Base-by-base conservation (phyloP, 2,329 filamentous ascomycete species). In the Beauveria sp. region DNA sequence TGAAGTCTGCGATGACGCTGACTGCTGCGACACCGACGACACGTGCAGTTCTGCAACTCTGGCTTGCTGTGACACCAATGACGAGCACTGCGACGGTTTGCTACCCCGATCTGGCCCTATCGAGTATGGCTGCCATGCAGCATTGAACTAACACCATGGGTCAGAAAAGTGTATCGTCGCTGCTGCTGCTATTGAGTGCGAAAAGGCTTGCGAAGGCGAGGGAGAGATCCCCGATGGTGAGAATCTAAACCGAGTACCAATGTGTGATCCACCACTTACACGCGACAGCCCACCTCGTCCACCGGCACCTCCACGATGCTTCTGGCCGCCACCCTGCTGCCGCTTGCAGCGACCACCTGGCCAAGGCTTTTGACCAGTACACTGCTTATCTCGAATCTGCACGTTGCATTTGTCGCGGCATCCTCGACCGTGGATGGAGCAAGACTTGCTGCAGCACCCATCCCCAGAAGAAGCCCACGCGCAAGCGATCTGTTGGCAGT, bases 401-500 rank as follows among this genome's bases (percentile, higher is more conserved):
- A n/a, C 72, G 72, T 2, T 75, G 73, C 65, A 74, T 75, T 63
- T 75, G 73, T 64, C 72, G 71, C 42, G 70, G 65, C 56, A 66
- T 74, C 26, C 67, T 75, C 50, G 71, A 71, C 0, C 62, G 63
- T 51, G 68, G 70, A 30, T 50, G 68, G 60, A 51, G 69, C 30
- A 67, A 66, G 1, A 65, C 67, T 6, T 73, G 72, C 63, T 74
- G 72, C 52, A 63, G 60, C 58, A 58, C 60, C 9, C 60, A 66
- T 45, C 59, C 49, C 22, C 54, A 58, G 14, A 56, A 63, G 9
- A 30, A 38, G 6, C 18, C 42, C 24, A 16, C 59, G 7, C 20
- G 45, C 30, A 47, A 46, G 16, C 49, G 50, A 12, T 47, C 46
- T 16, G 43, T 30, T 18, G n/a, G 5, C 26, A 22, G 18, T 24